These are phyloP conservation scores for Mortierella sp. DNA, from an alignment of 371 early-diverging fungal species.

Conservation along the genomic window DNA sequence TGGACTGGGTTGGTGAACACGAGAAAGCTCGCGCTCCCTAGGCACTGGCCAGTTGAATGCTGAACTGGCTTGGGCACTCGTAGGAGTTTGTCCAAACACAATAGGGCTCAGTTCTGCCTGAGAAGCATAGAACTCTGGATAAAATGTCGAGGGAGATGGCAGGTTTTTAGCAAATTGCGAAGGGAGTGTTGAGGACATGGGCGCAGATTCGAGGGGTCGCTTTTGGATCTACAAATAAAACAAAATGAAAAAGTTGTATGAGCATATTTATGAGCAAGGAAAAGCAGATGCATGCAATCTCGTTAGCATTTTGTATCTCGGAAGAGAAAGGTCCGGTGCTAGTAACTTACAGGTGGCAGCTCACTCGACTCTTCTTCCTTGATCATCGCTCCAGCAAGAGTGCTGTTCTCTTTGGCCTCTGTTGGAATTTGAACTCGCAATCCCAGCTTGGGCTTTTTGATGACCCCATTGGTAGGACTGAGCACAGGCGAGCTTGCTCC, in stretches of 20 bases:
- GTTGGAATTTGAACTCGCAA: slow-evolving; percentile 51
- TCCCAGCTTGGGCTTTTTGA: slow-evolving; percentile 52
- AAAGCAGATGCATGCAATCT: neutral
- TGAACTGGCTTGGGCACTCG: slow-evolving; percentile 45
- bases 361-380: slow-evolving; percentile 57
- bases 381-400: slow-evolving; percentile 54
- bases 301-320: neutral
- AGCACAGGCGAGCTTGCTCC: slow-evolving; percentile 46
- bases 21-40: slow-evolving; percentile 43
- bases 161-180: slow-evolving; percentile 83
- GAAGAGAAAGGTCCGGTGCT: neutral
- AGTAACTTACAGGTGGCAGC: slow-evolving; percentile 44
- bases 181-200: slow-evolving; percentile 57
- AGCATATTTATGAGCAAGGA: neutral
- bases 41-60: slow-evolving; percentile 54
- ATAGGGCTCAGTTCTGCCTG: slow-evolving; percentile 56
- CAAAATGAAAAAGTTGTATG: neutral
- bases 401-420: slow-evolving; percentile 47
- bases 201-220: slow-evolving; percentile 48
- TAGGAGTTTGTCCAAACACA: slow-evolving; percentile 54
- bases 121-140: slow-evolving; percentile 78
- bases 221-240: slow-evolving; percentile 45
- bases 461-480: slow-evolving; percentile 46
- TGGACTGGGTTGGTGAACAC: slow-evolving; percentile 57
- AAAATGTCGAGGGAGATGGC: slow-evolving; percentile 84